Evolutionary conservation across 139 green algal genomes (phyloP), one percentile per base, ranked within the genome.

Genomic region (Haematococcus lacustris): DNA sequence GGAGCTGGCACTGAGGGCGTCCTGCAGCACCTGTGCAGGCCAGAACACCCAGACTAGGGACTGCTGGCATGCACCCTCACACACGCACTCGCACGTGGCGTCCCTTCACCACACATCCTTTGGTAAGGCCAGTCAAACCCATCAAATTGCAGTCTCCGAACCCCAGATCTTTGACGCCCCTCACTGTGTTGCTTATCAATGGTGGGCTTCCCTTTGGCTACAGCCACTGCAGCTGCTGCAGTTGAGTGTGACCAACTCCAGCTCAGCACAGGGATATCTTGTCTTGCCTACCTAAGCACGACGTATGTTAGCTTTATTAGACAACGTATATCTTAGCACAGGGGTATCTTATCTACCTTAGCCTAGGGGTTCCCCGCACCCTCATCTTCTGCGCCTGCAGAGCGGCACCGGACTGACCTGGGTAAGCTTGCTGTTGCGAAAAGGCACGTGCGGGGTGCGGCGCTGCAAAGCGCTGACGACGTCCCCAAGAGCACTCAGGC

Each of bases 361-460:
- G 13, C 13, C 47, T 21, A 57, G 21, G 47, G 21, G 21, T 57
- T 28, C 47, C 21, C 13, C 47, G 13, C 13, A 57, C 13, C 47
- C 47, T 57, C 13, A 13, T 57, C 13, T 57, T 21, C 13, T 13
- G 13, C 47, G 21, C 21, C 47, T 57, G n/a, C n/a, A n/a, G n/a
- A n/a, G n/a, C n/a, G n/a, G n/a, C n/a, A n/a, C n/a, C n/a, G n/a
- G 26, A 43, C 51, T 1, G 30, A 91, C 81, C 62, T 79, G 73
- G 0, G 92, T 97, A 21, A 97, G 87, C 83, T 95, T 96, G 73
- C 70, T 87, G 85, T 97, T 96, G 72, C 92, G 83, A 83, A 90
- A 97, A 25, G 92, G 92, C n/a, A 97, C 80, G 81, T 97, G 91
- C 9, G 73, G 26, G 30, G 33, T 61, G 43, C 86, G 69, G 9